A percentile compares a stretch with the other conserved stretches of the same genome.
Evolutionary conservation across 164 flowering plant species (phyloP).

Genomic region (Protea cynaroides): DNA sequence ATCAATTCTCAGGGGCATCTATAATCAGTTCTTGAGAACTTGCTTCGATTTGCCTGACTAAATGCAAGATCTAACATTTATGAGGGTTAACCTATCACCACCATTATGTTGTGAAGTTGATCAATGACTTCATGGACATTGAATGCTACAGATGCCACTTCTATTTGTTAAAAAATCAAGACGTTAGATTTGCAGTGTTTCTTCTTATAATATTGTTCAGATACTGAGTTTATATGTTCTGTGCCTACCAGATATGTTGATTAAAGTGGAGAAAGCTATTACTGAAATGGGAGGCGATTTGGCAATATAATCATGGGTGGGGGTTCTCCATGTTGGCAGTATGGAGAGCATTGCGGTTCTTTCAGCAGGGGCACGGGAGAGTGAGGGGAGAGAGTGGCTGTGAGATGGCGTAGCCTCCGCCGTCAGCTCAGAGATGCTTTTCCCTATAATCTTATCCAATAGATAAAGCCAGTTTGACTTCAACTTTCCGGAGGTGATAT

Average conservation of each 20-base stretch:
- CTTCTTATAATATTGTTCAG: neutral
- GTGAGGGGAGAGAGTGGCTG: no score
- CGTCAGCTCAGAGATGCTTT: no score
- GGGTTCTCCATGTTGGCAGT: no score
- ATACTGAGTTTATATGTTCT: neutral
- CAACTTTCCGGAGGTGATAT: neutral
- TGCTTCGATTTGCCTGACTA: no score
- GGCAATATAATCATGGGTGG: slow-evolving; percentile 14
- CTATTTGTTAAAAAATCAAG: neutral
- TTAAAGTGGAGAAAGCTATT: slow-evolving; percentile 53
- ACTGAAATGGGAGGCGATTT: slow-evolving; percentile 44
- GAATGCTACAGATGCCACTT: neutral
- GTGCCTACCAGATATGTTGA: slow-evolving; percentile 42
- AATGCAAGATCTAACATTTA: no score
- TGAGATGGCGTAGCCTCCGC: no score
- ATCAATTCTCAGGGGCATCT: no score
- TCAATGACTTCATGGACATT: neutral
- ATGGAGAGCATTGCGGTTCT: no score
- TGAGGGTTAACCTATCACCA: no score
- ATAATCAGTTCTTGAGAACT: no score
- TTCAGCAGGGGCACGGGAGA: no score
- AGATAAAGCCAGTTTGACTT: neutral
- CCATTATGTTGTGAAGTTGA: no score
- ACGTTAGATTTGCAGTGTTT: neutral
- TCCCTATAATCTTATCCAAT: slow-evolving; percentile 9